phyloP scores from a whole-genome alignment of 2,329 filamentous ascomycete genomes.

The Venturia oleaginea region DNA sequence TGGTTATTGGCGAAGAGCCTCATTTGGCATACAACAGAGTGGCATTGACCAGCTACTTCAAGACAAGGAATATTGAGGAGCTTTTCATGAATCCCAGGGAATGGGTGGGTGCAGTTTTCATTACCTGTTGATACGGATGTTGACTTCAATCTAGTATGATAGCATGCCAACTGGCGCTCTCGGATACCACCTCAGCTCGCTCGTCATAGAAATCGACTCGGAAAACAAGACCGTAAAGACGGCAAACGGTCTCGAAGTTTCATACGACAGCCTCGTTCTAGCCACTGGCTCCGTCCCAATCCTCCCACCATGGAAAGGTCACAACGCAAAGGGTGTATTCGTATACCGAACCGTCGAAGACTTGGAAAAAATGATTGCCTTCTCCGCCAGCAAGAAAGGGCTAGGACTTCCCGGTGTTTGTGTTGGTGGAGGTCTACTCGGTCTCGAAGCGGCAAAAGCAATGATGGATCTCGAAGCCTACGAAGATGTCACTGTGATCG shows the following conservation, averaged over 20 bases:
- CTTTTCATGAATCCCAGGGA: slow-evolving; percentile 74
- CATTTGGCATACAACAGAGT: slow-evolving; percentile 89
- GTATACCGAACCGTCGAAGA: slow-evolving; percentile 82
- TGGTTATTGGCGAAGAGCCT: slow-evolving; percentile 79
- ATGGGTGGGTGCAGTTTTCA: slow-evolving; percentile 50
- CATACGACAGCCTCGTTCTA: slow-evolving; percentile 73
- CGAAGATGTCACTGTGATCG: slow-evolving; percentile 65
- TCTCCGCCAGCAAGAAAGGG: slow-evolving; percentile 56
- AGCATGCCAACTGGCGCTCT: slow-evolving; percentile 58
- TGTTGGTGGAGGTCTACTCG: slow-evolving; percentile 75
- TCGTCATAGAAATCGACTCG: slow-evolving; percentile 58
- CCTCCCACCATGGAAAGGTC: slow-evolving; percentile 54
- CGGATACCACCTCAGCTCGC: slow-evolving; percentile 65
- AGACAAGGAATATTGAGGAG: slow-evolving; percentile 74
- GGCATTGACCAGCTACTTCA: slow-evolving; percentile 80
- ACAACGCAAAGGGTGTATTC: slow-evolving; percentile 75
- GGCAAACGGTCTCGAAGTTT: slow-evolving; percentile 56
- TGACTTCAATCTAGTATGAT: slow-evolving; percentile 46
- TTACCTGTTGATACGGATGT: background rate
- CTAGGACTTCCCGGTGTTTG: slow-evolving; percentile 54
- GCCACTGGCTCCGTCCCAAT: slow-evolving; percentile 81
- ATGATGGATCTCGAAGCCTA: slow-evolving; percentile 79
- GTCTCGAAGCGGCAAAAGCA: slow-evolving; percentile 81
- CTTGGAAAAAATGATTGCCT: slow-evolving; percentile 65
- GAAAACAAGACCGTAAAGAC: slow-evolving; percentile 58